Base-by-base conservation (phyloP, 805 yeast genomes). In the Myxozyma neglecta region DNA sequence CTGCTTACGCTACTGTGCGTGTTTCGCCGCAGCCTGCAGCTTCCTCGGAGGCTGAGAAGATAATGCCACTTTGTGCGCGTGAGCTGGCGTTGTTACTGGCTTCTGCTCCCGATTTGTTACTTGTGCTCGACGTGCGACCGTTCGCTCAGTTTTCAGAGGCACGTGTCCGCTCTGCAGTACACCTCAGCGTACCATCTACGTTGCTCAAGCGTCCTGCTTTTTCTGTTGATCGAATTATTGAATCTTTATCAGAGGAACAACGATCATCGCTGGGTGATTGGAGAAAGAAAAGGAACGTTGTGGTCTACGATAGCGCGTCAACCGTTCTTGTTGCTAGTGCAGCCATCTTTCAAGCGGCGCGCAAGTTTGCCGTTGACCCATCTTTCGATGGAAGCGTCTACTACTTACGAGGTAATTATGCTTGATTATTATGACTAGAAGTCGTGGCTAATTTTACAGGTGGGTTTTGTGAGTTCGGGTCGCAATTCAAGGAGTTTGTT, bases 121-220 rank as follows among this genome's bases (percentile, higher is more conserved):
- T 89, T n/a, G 69, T 88, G 1, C 76, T 90, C 14, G 98, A 92
- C 72, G 86, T 88, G 10, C 77, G 98, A 58, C 89, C 97, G 0
- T 90, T 85, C 71, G 85, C 88, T 29, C 93, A 89, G 60, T 90
- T 77, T 71, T 80, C 85, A 47, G 81, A 79, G 61, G 71, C 79
- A 1, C 90, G 86, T 64, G 73, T 93, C 11, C 70, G 68, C 3
- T 77, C 81, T 46, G 82, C 97, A 0, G 77, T 89, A 49, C 90
- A 90, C 71, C 81, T 93, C 42, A 89, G 96, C 73, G 75, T 92
- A 13, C 97, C 98, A 1, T 87, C 96, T n/a, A 92, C 97, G 0
- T 77, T 92, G 46, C 76, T 92, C 65, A 88, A 86, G 71, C 81
- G 98, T 66, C 77, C 85, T 37, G 87, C 86, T 56, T 92, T 89